These are phyloP conservation scores for Claviceps capensis DNA, from an alignment of 2,329 filamentous ascomycete species.

Conservation along the genomic window DNA sequence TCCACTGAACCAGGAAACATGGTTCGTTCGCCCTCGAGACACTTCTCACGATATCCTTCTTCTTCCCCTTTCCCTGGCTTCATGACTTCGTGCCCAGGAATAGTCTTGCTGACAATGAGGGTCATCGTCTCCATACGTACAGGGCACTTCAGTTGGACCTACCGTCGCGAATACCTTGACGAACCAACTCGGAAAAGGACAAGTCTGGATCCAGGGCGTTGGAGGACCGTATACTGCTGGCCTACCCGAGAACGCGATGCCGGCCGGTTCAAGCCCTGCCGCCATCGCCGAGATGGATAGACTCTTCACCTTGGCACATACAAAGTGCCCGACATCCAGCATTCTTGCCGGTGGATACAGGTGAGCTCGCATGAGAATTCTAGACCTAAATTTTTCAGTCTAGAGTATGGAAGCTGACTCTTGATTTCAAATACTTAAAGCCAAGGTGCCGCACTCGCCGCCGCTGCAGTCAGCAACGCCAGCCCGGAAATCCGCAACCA, in stretches of 20 bases:
- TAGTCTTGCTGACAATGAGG: no score
- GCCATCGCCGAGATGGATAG: slow-evolving; percentile 27
- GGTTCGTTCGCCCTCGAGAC: slow-evolving; percentile 14
- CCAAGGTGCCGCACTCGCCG: slow-evolving; percentile 31
- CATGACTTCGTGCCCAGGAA: no score
- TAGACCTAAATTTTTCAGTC: background rate
- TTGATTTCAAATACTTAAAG: slow-evolving; percentile 5
- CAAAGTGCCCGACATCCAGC: slow-evolving; percentile 28
- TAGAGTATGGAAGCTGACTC: background rate
- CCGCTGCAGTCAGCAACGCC: slow-evolving; percentile 23
- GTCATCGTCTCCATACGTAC: background rate
- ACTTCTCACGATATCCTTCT: background rate
- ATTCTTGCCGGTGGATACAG: slow-evolving; percentile 28
- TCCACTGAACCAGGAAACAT: slow-evolving; percentile 26
- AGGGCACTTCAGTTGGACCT: slow-evolving; percentile 12
- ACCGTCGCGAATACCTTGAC: slow-evolving; percentile 16
- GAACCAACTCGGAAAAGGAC: slow-evolving; percentile 10
- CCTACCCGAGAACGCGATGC: slow-evolving; percentile 22
- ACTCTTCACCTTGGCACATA: slow-evolving; percentile 25
- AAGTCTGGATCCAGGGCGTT: slow-evolving; percentile 31
- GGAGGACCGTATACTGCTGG: slow-evolving; percentile 24
- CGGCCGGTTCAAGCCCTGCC: slow-evolving; percentile 20
- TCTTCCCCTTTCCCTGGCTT: background rate
- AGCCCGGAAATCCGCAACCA: slow-evolving; percentile 16
- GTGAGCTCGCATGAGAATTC: slow-evolving; percentile 3